Base-by-base conservation (phyloP, 2,329 filamentous ascomycete genomes). In the Didymosphaeria variabile region DNA sequence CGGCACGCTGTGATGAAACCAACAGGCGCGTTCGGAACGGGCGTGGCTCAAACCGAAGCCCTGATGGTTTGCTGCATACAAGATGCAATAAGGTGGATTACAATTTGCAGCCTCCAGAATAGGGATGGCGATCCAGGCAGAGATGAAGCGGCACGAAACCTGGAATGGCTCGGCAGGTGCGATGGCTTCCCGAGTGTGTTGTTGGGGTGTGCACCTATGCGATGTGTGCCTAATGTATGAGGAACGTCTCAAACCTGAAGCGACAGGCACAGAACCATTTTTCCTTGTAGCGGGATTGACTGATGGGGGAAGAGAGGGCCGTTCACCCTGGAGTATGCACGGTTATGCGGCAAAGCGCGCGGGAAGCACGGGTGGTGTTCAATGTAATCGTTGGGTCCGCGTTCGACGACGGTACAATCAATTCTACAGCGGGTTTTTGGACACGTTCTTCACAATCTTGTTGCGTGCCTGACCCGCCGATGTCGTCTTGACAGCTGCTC, bases 211-310 rank as follows among this genome's bases (percentile, higher is more conserved):
- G 63, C 62, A 61, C 64, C 69, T 70, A 76, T 75, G 73, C 71
- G 64, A 59, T 65, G 65, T 61, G 67, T 68, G 69, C 67, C 69
- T 67, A 68, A 61, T 73, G 76, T 77, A 65, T 72, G 74, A 77
- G 70, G 71, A 72, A 68, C 71, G 76, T 78, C 73, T 78, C 76
- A 78, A 71, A 74, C 68, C 68, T 77, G 75, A 73, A 77, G 73
- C 74, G 74, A 67, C 65, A 76, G 72, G 72, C 74, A 73, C 66
- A 67, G 60, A 73, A 77, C 52, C 75, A 77, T 78, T 68, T 69
- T 74, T 66, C 67, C 63, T 67, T 58, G 67, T 55, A 62, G 57
- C 44, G 61, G 58, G 66, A 61, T 65, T 6, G 65, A 56, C 58
- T 57, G 46, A 62, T 57, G 59, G 65, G 59, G 62, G 66, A 64